Evolutionary conservation across 257 asterid genomes (phyloP).

Genomic region (Nicotiana noctiflora): DNA sequence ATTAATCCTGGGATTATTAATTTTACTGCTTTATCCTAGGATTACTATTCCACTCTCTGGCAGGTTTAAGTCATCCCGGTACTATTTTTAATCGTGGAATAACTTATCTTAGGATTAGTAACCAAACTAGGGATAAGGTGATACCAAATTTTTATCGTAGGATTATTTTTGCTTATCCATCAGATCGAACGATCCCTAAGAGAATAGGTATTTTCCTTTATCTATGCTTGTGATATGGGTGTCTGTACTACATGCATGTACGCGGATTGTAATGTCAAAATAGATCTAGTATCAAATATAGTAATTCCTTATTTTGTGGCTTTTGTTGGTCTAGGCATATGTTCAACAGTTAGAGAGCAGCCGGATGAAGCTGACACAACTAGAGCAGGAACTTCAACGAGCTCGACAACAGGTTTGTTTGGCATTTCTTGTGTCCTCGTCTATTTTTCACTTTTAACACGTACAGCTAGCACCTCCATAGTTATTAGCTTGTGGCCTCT

Average conservation of each 20-base stretch:
- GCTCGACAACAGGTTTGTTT: slow-evolving; percentile 89
- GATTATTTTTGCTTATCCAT: no score
- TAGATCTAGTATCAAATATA: not conserved
- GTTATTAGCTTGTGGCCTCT: not conserved
- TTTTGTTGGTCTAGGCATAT: slow-evolving; percentile 61
- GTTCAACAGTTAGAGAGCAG: slow-evolving; percentile 98
- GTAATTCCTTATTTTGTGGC: slow-evolving; percentile 1
- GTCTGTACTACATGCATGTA: not conserved
- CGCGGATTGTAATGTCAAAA: not conserved
- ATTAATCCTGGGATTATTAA: no score
- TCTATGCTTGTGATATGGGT: not conserved
- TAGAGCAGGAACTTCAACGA: slow-evolving; percentile 98
- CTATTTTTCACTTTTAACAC: not conserved
- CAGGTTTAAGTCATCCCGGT: no score
- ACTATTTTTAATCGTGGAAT: no score
- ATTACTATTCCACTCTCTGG: no score
- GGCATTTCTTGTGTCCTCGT: slow-evolving; percentile 1
- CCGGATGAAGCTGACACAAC: slow-evolving; percentile 98
- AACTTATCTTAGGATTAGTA: no score
- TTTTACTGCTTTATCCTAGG: no score
- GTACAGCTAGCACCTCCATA: slow-evolving; percentile 3
- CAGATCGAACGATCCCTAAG: no score
- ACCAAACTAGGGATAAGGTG: no score
- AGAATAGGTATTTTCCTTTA: not conserved
- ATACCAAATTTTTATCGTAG: no score